A percentile compares a stretch with the other conserved stretches of the same genome.
phyloP scores from a whole-genome alignment of 768 basidiomycete species.

The Candolleomyces aberdarensis region DNA sequence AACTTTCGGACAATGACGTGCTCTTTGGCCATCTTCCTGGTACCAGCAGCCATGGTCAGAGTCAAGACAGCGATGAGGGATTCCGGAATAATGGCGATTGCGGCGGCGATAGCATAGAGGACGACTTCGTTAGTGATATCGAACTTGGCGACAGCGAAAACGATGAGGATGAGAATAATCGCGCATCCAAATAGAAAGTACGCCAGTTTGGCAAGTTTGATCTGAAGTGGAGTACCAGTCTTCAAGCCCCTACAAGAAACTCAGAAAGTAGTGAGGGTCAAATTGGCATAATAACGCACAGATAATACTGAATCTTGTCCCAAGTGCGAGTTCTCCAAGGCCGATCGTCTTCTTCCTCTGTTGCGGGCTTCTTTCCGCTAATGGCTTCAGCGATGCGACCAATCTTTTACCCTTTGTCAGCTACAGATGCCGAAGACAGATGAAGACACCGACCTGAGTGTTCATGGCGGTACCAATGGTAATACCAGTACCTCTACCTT shows the following conservation, averaged over 20 bases:
- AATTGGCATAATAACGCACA: conserved; percentile 15
- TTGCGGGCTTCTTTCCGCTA: conserved; percentile 20
- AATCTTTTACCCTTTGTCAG: conserved; percentile 19
- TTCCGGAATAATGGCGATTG: conserved; percentile 40
- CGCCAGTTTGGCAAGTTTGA: conserved; percentile 33
- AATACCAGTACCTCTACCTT: conserved; percentile 48
- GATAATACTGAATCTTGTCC: conserved; percentile 19
- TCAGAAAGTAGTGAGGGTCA: neutral
- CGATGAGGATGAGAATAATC: conserved; percentile 33
- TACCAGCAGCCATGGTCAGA: conserved; percentile 57
- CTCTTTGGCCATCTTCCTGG: conserved; percentile 50
- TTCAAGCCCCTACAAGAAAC: conserved; percentile 24
- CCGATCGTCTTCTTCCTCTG: conserved; percentile 12
- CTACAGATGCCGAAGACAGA: neutral
- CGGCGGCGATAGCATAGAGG: conserved; percentile 35
- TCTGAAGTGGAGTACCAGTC: conserved; percentile 35
- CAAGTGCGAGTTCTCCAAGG: conserved; percentile 21
- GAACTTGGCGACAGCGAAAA: conserved; percentile 34
- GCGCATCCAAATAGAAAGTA: conserved; percentile 34
- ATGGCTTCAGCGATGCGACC: conserved; percentile 37
- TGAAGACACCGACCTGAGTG: conserved; percentile 40
- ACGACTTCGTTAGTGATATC: conserved; percentile 30
- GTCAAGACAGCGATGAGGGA: conserved; percentile 47
- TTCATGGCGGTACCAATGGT: conserved; percentile 49
- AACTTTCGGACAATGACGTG: conserved; percentile 62